Evolutionary conservation across 2,329 filamentous ascomycete genomes (phyloP), one percentile per base, ranked within the genome.

Genomic region (Aspergillus fijiensis): DNA sequence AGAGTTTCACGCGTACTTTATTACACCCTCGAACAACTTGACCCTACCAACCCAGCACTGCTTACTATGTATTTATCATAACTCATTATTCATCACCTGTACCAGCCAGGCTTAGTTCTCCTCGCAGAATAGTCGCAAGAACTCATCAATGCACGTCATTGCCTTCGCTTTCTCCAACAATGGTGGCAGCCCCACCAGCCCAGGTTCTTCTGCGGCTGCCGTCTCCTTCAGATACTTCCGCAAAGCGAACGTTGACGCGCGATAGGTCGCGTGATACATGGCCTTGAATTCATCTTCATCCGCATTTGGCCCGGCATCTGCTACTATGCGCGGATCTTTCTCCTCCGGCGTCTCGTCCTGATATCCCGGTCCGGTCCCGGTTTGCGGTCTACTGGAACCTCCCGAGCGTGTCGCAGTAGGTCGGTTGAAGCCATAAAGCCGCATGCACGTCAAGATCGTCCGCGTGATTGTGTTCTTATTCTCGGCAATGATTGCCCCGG

Each of bases 191-290:
- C 49, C 25, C 31, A 59, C 65, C 14, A 48, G 48, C 11, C 21
- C 54, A 16, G 31, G 51, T 33, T 57, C 60, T 21, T 48, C 31
- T 9, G 47, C 45, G 19, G 51, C 16, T 7, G 16, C 54, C 5
- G 60, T 39, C 19, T 69, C 65, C 55, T 72, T 78, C 51, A 79
- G 57, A 56, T 76, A 78, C 56, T 70, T 74, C 16, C 77, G 72
- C n/a, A 79, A 63, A 21, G 76, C 76, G 70, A 79, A 79, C 7
- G 70, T 74, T 5, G 77, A 73, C 29, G 77, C 76, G 50, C 76
- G 75, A 61, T 79, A 79, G 4, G 76, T 78, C 12, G 76, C 75
- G 60, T 79, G 76, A 55, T 79, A 79, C 75, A 79, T 77, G 16
- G 71, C 61, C 52, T 77, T 79, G 57, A 79, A 79, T 12, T 77